Percentiles rank a stretch among this genome's conserved stretches.
Conservation (phyloP, 306 rosid genomes). For the Corylus heterophylla region DNA sequence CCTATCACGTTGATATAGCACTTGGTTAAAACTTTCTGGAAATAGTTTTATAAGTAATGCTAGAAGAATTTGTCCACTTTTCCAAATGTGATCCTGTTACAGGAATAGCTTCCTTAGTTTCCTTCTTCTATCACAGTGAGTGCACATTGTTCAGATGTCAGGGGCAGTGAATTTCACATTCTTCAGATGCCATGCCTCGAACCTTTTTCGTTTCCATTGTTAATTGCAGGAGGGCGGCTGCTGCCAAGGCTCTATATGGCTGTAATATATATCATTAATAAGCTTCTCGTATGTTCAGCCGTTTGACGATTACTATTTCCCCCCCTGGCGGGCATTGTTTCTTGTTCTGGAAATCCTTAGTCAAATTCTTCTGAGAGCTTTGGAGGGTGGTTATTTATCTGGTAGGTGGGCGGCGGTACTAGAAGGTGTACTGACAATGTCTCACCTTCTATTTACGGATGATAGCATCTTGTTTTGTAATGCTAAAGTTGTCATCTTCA, state of each 20-base stretch:
- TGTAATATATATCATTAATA: conserved; percentile 1
- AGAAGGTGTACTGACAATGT: too few relatives aligned
- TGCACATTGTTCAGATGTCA: not conserved
- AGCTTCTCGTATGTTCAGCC: conserved; percentile 14
- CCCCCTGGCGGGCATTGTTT: not conserved
- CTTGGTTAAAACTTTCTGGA: not conserved
- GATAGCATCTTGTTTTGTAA: too few relatives aligned
- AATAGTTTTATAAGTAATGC: not conserved
- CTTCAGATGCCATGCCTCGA: conserved; percentile 16
- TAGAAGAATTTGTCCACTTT: not conserved
- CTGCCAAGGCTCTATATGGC: not conserved
- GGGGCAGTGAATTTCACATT: not conserved
- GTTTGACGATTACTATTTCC: conserved; percentile 15
- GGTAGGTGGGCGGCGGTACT: too few relatives aligned
- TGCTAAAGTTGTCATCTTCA: too few relatives aligned
- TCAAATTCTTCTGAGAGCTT: not conserved
- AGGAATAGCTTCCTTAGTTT: not conserved
- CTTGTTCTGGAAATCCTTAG: not conserved
- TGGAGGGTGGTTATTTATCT: not conserved
- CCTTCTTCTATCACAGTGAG: not conserved
- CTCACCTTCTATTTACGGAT: too few relatives aligned
- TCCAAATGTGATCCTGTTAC: not conserved
- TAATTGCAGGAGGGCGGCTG: conserved; percentile 18
- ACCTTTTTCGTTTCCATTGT: conserved; percentile 20
- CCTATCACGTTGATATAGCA: not conserved